Evolutionary conservation across 2,329 filamentous ascomycete genomes (phyloP).

Genomic region (Calonectria crousiana): DNA sequence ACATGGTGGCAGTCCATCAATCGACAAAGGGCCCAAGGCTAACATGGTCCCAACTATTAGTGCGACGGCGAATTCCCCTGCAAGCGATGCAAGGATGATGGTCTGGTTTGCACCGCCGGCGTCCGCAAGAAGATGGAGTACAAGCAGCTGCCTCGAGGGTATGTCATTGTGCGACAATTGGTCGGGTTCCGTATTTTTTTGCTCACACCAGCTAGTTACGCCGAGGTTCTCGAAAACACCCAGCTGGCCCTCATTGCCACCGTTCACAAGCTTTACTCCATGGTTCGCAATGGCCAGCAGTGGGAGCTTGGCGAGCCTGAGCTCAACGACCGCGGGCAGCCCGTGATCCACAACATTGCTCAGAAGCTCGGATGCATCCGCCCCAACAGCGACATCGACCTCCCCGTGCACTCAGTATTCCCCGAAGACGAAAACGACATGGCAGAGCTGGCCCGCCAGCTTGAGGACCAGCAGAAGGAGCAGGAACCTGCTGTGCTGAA

Average conservation of each 20-base stretch:
- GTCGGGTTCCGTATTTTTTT: background rate
- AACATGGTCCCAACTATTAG: constrained; percentile 48
- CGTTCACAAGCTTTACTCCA: constrained; percentile 74
- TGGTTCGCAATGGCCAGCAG: constrained; percentile 68
- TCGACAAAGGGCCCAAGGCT: background rate
- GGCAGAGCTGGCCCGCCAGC: constrained; percentile 66
- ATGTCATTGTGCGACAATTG: constrained; percentile 43
- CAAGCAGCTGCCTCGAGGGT: constrained; percentile 74
- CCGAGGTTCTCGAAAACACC: constrained; percentile 74
- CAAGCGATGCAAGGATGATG: constrained; percentile 75
- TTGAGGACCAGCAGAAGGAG: constrained; percentile 60
- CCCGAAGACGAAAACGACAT: constrained; percentile 72
- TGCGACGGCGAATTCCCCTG: constrained; percentile 76
- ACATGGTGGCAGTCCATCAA: constrained; percentile 26
- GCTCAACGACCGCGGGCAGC: constrained; percentile 72
- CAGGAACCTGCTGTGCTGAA: constrained; percentile 51
- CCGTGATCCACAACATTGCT: constrained; percentile 75
- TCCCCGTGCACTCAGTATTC: constrained; percentile 69
- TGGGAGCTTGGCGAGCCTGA: constrained; percentile 75
- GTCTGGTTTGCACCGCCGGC: constrained; percentile 72
- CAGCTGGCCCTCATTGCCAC: constrained; percentile 74
- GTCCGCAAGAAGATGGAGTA: constrained; percentile 77
- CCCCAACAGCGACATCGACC: constrained; percentile 70
- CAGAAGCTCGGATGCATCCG: constrained; percentile 74
- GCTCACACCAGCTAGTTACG: constrained; percentile 61